Base-by-base conservation (phyloP, 805 yeast species). In the Pichia membranifaciens region DNA sequence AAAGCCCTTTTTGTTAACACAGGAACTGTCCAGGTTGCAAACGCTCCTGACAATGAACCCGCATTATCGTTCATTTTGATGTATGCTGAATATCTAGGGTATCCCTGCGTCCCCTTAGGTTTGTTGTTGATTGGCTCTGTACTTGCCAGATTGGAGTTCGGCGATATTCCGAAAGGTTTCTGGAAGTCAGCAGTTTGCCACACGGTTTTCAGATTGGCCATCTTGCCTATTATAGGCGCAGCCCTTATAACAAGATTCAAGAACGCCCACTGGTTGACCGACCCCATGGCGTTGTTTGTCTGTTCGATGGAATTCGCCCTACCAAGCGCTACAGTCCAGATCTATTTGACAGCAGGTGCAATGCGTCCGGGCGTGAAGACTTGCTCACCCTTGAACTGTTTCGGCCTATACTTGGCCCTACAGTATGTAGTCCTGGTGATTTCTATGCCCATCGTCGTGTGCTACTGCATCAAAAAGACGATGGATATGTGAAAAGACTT, bases 321-420 rank as follows among this genome's bases (percentile, higher is more conserved):
- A 23, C 83, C 83, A 3, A 74, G 75, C 56, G 82, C 82, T 12
- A 78, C 82, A 0, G 74, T 78, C 9, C 74, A 78, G 57, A 75
- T 77, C n/a, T 78, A 78, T 55, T 66, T 78, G 48, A 78, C 82
- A 4, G 82, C 82, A 2, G 73, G 76, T 55, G 73, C 73, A 61
- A 73, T 78, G 46, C 76, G 70, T 49, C 79, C 81, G 0, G 67
- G 64, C n/a, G 64, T 73, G 15, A 69, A 68, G 4, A 72, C 69
- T 20, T 52, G 57, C 38, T 52, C 60, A 5, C 82, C 77, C 46
- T 70, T 78, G 74, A 79, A 77, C 55, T 78, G 83, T 55, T 65
- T 78, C 49, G 79, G 82, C 0, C 59, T 75, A 4, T 73, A 72
- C 43, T 58, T 76, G 43, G 72, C 78, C 46, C 65, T 68, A 9